These are phyloP conservation scores for Chlorophyllum brunneum DNA, from an alignment of 768 basidiomycete species.

Conservation along the genomic window DNA sequence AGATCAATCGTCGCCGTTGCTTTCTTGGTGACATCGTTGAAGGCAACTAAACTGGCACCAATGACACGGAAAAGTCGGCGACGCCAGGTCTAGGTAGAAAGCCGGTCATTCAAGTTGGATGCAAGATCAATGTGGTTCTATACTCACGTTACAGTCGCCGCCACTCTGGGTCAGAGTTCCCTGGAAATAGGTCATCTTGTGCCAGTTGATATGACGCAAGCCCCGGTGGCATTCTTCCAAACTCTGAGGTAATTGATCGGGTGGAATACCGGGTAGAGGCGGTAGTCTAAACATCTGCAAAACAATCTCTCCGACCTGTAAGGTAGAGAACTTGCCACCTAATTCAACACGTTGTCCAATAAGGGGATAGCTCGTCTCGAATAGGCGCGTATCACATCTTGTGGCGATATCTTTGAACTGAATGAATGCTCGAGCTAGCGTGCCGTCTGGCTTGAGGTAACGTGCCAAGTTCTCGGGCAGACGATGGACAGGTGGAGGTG, in stretches of 20 bases:
- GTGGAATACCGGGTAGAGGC: conserved; percentile 76
- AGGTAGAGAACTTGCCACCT: conserved; percentile 53
- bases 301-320: conserved; percentile 83
- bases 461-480: conserved; percentile 76
- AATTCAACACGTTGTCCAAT: conserved; percentile 69
- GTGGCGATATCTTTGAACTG: conserved; percentile 83
- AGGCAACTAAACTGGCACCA: conserved; percentile 83
- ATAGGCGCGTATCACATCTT: conserved; percentile 79
- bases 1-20: conserved; percentile 89
- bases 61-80: conserved; percentile 81
- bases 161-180: conserved; percentile 91
- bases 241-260: conserved; percentile 82
- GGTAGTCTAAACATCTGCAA: conserved; percentile 90
- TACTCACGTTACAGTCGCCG: conserved; percentile 84
- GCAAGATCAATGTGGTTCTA: neutral
- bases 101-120: neutral
- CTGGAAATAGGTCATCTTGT: conserved; percentile 91
- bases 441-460: conserved; percentile 82
- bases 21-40: conserved; percentile 90
- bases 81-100: conserved; percentile 63
- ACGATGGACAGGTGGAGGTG: conserved; percentile 37
- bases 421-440: conserved; percentile 82
- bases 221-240: conserved; percentile 91
- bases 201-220: conserved; percentile 87
- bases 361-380: conserved; percentile 79